Base-by-base conservation (phyloP, 2,329 filamentous ascomycete genomes). In the Fulvia fulva region DNA sequence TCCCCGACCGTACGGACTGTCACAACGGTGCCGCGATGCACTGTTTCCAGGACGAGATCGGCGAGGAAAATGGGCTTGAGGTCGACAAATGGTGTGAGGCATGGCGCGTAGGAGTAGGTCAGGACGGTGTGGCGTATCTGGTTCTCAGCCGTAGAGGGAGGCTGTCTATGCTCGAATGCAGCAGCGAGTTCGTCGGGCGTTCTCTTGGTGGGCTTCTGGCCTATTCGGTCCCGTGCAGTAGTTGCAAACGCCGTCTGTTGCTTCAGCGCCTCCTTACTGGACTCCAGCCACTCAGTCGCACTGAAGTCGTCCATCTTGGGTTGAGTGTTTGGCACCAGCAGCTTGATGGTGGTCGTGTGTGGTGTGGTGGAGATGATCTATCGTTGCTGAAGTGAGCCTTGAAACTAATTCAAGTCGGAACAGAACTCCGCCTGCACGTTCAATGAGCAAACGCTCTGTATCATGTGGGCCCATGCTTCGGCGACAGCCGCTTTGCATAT, bases 11-110 rank as follows among this genome's bases (percentile, higher is more conserved):
- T 57, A 4, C 63, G 62, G 14, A 69, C 53, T 6, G 68, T 30
- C 2, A 69, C 55, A 2, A 62, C 61, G 37, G 43, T 53, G 22
- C 64, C 64, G 9, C 41, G 43, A 47, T 70, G 68, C 16, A 63
- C 58, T 1, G 65, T 66, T 50, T 67, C 67, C 2, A 65, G 55
- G 14, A 47, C 53, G 4, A 70, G 57, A 21, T 68, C 61, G 9
- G 32, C 41, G 23, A 70, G 53, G 6, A 41, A 46, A 34, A 68
- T 65, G 12, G 56, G 56, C 8, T 45, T 54, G 11, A 69, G 60
- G 5, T 63, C 30, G 1, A 47, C 28, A 22, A 66, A 50, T 26
- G 63, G 56, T 3, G 23, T 51, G 11, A 46, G 58, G 47, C 55
- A 67, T 22, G 67, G 65, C 23, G 65, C 59, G 46, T 69, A 68